Base-by-base conservation (phyloP, 257 asterid genomes). In the Echium plantagineum region DNA sequence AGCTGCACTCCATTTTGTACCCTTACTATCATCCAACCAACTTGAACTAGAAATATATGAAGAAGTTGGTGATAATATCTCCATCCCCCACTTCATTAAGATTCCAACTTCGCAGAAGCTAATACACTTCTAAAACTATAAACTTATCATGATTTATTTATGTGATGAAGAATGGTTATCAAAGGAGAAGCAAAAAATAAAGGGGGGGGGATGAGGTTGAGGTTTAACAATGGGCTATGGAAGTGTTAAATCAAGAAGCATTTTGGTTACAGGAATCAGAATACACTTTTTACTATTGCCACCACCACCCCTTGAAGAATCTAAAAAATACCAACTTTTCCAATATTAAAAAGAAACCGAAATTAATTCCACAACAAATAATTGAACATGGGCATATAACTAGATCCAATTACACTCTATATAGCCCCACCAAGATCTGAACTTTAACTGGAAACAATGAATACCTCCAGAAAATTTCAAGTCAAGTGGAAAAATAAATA, bases 1-100 rank as follows among this genome's bases (percentile, higher is more conserved):
- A 3, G 82, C 85, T 0, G 82, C 74, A 5, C 96, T 93, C 98
- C 98, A 93, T 58, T 76, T 71, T n/a, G 83, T 61, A 61, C 71
- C 70, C 66, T 70, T 63, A 62, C 77, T 77, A 17, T 78, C 97
- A 42, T 66, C 48, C 59, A 83, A 48, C 93, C 91, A 82, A 55
- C 78, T 75, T 1, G 94, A 77, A 60, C 59, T 80, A 5, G 89
- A 74, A 31, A 74, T 60, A 66, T 77, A 79, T 10, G 49, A 10
- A 24, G 90, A 80, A 66, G 71, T 64, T 18, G 96, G 93, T 19
- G 94, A 74, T 57, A 88, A 60, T 71, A 88, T 89, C 82, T 93
- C 98, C 97, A 85, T 91, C 3, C 42, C 90, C 86, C 76, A 76
- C 82, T 74, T 77, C 78, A 73, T 62, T 55, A 62, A 73, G 56